These are phyloP conservation scores for Coemansia guatemalensis DNA, from an alignment of 192 early-diverging fungal species.

Conservation along the genomic window DNA sequence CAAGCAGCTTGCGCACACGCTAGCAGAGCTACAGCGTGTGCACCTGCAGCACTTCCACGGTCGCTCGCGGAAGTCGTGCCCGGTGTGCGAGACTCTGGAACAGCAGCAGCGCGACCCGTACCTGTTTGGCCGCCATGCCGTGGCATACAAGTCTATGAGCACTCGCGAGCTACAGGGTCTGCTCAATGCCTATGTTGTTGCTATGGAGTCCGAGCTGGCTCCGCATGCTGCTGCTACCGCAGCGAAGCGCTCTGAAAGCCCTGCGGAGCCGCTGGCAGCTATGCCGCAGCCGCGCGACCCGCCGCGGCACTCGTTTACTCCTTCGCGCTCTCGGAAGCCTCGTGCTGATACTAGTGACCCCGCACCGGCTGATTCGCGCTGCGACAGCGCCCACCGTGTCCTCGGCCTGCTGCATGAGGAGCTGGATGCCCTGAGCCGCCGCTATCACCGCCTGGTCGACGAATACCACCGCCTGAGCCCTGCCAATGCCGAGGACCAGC, in stretches of 20 bases:
- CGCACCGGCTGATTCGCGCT: too few relatives aligned
- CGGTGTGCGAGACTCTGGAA: constrained; percentile 34
- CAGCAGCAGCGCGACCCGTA: constrained; percentile 53
- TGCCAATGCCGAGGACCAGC: constrained; percentile 18
- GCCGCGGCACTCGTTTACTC: constrained; percentile 34
- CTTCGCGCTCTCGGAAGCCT: constrained; percentile 9
- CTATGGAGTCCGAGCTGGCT: constrained; percentile 38
- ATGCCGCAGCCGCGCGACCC: background rate
- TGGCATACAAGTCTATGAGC: constrained; percentile 38
- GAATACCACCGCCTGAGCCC: constrained; percentile 40
- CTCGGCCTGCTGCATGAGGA: constrained; percentile 45
- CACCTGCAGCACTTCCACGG: constrained; percentile 36
- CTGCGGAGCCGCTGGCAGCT: background rate
- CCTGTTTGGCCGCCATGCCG: constrained; percentile 36
- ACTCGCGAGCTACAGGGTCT: constrained; percentile 43
- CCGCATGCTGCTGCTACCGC: background rate
- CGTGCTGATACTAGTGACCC: too few relatives aligned
- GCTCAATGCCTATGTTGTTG: constrained; percentile 46
- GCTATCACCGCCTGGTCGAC: constrained; percentile 42
- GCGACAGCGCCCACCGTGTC: constrained; percentile 14
- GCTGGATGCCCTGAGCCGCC: constrained; percentile 48
- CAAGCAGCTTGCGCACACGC: constrained; percentile 35
- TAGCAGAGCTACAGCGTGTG: constrained; percentile 47
- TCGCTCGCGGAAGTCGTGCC: constrained; percentile 1
- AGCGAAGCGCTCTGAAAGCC: background rate